Conservation (phyloP, 352 stramenopile genomes). For the Phytopythium helicoides region DNA sequence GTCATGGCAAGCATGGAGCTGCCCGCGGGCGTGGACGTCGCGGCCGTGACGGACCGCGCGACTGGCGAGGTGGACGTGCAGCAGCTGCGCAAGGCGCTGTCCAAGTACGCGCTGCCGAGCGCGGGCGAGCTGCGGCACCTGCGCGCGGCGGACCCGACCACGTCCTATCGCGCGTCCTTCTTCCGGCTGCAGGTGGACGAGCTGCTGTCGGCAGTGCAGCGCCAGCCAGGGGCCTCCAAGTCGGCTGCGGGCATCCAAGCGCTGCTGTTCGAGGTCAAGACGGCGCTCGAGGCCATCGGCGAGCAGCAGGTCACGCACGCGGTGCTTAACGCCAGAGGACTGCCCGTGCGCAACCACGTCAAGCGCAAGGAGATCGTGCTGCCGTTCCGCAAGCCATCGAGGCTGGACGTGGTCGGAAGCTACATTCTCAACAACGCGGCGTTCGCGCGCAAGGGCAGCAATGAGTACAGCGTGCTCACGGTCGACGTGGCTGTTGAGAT, state of each 20-base stretch:
- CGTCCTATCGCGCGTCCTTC: constrained; percentile 78
- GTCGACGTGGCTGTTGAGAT: constrained; percentile 87
- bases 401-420: constrained; percentile 84
- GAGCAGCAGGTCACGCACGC: constrained; percentile 79
- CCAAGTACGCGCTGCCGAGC: constrained; percentile 90
- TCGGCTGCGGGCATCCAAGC: constrained; percentile 44
- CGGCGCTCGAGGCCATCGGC: constrained; percentile 54
- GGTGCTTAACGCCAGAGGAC: constrained; percentile 45
- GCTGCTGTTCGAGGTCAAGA: constrained; percentile 84
- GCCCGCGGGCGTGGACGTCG: constrained; percentile 7
- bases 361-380: constrained; percentile 87
- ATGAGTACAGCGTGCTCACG: constrained; percentile 53
- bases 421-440: constrained; percentile 86
- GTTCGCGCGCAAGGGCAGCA: constrained; percentile 46
- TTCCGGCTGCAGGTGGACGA: constrained; percentile 87
- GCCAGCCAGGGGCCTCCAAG: constrained; percentile 43
- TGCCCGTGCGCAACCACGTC: constrained; percentile 69
- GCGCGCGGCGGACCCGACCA: constrained; percentile 70
- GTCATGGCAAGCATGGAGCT: constrained; percentile 12
- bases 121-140: constrained; percentile 78
- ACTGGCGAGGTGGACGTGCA: constrained; percentile 31
- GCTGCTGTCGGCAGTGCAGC: constrained; percentile 71
- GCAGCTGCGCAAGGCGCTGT: constrained; percentile 71
- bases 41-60: background rate
- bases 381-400: constrained; percentile 67